Percentiles rank a stretch among this genome's conserved stretches.
Conservation (phyloP, 179 eudicot genomes). For the Carnegiea gigantea region DNA sequence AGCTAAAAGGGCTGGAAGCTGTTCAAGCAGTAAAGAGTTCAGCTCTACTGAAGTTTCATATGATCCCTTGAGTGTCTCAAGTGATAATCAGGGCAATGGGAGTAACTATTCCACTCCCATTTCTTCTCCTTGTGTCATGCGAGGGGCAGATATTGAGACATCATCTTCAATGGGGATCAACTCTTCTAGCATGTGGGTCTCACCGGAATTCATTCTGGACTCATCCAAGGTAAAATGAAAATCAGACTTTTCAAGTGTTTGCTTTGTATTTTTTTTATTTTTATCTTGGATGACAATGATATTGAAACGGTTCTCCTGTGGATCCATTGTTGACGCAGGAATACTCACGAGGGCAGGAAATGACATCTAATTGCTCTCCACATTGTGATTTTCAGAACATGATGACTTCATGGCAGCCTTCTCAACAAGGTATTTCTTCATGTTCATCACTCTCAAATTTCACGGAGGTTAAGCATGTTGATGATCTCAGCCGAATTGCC, state of each 20-base stretch:
- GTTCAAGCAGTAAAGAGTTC: conserved; percentile 38
- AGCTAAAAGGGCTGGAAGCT: conserved; percentile 38
- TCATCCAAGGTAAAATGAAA: conserved; percentile 58
- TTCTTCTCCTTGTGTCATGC: conserved; percentile 53
- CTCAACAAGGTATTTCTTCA: conserved; percentile 48
- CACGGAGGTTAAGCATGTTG: conserved; percentile 51
- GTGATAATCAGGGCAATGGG: conserved; percentile 43
- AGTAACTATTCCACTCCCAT: conserved; percentile 58
- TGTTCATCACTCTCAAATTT: conserved; percentile 73
- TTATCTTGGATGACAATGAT: neutral
- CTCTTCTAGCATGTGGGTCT: conserved; percentile 50
- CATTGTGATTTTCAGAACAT: conserved; percentile 43
- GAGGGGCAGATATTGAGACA: conserved; percentile 43
- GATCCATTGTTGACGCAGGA: conserved; percentile 40
- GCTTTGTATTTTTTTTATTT: neutral
- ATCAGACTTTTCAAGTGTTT: neutral
- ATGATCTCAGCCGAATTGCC: conserved; percentile 45
- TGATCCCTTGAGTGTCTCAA: conserved; percentile 42
- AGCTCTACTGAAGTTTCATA: conserved; percentile 29
- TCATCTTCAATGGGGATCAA: conserved; percentile 36
- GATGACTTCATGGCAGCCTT: conserved; percentile 46
- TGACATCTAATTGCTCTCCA: conserved; percentile 32
- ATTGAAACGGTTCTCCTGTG: conserved; percentile 1
- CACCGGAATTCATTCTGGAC: conserved; percentile 70
- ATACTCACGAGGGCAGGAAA: conserved; percentile 41